Evolutionary conservation across 805 yeast genomes (phyloP).

Genomic region (Maudiozyma barnettii): DNA sequence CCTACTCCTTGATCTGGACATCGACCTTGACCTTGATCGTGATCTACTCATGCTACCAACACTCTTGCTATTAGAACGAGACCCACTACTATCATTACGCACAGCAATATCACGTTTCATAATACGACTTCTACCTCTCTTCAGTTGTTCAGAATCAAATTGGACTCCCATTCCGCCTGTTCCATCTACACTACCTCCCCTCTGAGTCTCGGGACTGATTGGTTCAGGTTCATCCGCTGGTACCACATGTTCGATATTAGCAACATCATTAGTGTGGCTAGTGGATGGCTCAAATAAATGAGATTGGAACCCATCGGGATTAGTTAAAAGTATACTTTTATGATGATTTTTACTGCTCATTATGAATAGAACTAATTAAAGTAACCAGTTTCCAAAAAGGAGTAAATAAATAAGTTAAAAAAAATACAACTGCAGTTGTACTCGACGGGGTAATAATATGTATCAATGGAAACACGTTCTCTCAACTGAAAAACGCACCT

Average conservation of each 20-base stretch:
- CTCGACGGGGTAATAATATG: too few relatives aligned
- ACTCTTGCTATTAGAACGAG: constrained; percentile 3
- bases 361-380: not conserved
- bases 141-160: constrained; percentile 23
- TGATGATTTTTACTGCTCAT: constrained; percentile 2
- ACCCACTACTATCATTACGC: not conserved
- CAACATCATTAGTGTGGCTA: not conserved
- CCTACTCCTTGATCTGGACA: constrained; percentile 23
- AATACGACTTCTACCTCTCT: constrained; percentile 24
- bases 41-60: not conserved
- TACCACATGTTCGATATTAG: not conserved
- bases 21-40: constrained; percentile 16
- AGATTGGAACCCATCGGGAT: constrained; percentile 14
- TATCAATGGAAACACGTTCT: too few relatives aligned
- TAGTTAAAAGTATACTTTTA: constrained; percentile 19
- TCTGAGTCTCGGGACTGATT: not conserved
- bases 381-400: too few relatives aligned
- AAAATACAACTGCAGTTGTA: too few relatives aligned
- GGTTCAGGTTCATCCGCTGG: not conserved
- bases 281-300: constrained; percentile 1
- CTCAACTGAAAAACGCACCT: too few relatives aligned
- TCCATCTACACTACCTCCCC: not conserved
- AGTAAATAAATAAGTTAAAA: not conserved
- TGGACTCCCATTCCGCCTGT: constrained; percentile 11
- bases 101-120: constrained; percentile 10